phyloP scores from a whole-genome alignment of 306 rosid species.

The Prosopis cineraria region DNA sequence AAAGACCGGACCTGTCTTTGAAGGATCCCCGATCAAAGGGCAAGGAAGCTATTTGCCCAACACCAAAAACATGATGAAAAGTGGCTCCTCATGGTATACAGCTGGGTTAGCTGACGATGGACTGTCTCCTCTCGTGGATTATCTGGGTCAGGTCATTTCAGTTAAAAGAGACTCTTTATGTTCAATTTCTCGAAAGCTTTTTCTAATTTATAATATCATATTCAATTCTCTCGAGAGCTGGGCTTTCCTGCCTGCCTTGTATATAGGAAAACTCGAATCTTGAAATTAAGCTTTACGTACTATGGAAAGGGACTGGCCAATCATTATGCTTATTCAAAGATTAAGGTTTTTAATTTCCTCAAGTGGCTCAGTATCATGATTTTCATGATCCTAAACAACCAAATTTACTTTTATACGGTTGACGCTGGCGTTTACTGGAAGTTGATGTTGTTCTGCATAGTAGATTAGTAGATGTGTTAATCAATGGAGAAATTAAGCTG shows the following conservation, averaged over 20 bases:
- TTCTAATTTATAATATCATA: background rate
- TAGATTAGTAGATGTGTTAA: too few relatives aligned
- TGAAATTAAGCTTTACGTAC: constrained; percentile 7
- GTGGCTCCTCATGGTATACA: background rate
- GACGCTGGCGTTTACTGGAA: too few relatives aligned
- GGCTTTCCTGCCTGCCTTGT: background rate
- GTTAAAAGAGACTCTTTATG: background rate
- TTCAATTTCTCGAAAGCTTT: background rate
- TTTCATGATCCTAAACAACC: too few relatives aligned
- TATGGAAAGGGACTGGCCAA: background rate
- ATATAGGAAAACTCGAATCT: constrained; percentile 21
- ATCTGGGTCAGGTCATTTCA: constrained; percentile 28
- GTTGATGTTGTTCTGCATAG: too few relatives aligned
- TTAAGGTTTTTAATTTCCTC: too few relatives aligned
- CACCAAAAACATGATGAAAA: constrained; percentile 22
- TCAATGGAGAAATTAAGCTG: too few relatives aligned
- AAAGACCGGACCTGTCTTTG: constrained; percentile 21
- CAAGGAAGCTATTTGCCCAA: constrained; percentile 28
- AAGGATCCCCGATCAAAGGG: constrained; percentile 12
- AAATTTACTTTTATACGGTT: too few relatives aligned
- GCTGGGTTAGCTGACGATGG: background rate
- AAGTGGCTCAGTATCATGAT: too few relatives aligned
- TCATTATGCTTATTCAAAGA: too few relatives aligned
- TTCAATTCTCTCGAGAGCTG: background rate
- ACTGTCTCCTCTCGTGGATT: constrained; percentile 6